phyloP scores from a whole-genome alignment of 768 basidiomycete genomes.

The Xerocomus spinulosus region DNA sequence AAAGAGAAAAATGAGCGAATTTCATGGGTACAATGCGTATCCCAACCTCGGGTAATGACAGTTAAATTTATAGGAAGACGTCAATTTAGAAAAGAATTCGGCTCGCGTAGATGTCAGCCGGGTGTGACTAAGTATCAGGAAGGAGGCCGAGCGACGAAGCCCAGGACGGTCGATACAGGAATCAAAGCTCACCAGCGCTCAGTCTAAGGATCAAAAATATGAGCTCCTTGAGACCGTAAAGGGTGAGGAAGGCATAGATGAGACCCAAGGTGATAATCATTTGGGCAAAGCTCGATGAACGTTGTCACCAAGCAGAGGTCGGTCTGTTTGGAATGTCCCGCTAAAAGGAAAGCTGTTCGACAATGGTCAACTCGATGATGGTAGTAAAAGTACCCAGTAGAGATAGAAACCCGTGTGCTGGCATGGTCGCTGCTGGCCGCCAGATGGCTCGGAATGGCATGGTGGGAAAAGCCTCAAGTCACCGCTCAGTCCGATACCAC shows the following conservation, averaged over 20 bases:
- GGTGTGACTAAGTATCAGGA: not conserved
- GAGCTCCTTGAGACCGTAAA: constrained; percentile 17
- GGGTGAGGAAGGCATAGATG: constrained; percentile 17
- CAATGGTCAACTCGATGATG: too few relatives aligned
- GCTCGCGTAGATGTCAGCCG: not conserved
- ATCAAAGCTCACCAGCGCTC: constrained; percentile 10
- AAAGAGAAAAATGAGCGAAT: not conserved
- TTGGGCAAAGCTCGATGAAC: not conserved
- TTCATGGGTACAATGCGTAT: not conserved
- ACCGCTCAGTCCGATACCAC: too few relatives aligned
- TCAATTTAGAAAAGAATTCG: not conserved
- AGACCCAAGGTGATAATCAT: constrained; percentile 26
- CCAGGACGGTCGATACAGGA: not conserved
- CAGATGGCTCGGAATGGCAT: not conserved
- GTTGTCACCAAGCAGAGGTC: too few relatives aligned
- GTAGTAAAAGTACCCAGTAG: not conserved
- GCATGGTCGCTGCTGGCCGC: not conserved
- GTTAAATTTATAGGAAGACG: not conserved
- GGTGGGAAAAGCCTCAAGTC: not conserved
- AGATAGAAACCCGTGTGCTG: not conserved
- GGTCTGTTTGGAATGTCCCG: too few relatives aligned
- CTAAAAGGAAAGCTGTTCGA: not conserved
- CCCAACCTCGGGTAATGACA: not conserved
- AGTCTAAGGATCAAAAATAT: constrained; percentile 1
- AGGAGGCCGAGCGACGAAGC: not conserved